Evolutionary conservation across 306 rosid genomes (phyloP).

Genomic region (Cucurbita moschata): DNA sequence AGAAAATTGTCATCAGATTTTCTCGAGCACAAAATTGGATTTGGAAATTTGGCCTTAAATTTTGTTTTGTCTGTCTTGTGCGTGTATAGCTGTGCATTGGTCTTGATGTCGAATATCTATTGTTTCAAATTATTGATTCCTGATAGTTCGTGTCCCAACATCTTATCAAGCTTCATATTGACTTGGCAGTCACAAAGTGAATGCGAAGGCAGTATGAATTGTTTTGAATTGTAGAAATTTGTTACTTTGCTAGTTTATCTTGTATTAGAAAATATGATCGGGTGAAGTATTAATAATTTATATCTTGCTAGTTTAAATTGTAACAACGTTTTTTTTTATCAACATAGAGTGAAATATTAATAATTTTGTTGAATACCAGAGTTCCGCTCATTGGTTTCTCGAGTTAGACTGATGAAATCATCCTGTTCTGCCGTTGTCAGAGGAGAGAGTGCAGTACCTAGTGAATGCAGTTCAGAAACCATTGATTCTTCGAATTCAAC

Average conservation of each 20-base stretch:
- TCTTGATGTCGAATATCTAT: not conserved
- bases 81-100: not conserved
- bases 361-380: constrained; percentile 18
- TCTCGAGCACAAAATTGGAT: not conserved
- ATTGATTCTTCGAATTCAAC: constrained; percentile 12
- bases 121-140: not conserved
- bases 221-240: not conserved
- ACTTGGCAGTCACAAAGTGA: not conserved
- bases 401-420: constrained; percentile 10
- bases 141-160: not conserved
- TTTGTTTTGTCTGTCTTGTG: not conserved
- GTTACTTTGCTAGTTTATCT: not conserved
- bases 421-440: constrained; percentile 17
- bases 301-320: not conserved
- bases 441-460: constrained; percentile 13
- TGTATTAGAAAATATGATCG: not conserved
- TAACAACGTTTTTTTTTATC: not conserved
- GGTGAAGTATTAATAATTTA: too few relatives aligned
- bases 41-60: not conserved
- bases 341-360: not conserved
- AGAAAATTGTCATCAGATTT: not conserved
- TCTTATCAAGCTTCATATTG: not conserved
- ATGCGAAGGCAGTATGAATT: not conserved
- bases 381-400: constrained; percentile 14
- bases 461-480: constrained; percentile 18